Evolutionary conservation across 192 early-diverging fungal species (phyloP).

Genomic region (Geosiphon pyriformis): DNA sequence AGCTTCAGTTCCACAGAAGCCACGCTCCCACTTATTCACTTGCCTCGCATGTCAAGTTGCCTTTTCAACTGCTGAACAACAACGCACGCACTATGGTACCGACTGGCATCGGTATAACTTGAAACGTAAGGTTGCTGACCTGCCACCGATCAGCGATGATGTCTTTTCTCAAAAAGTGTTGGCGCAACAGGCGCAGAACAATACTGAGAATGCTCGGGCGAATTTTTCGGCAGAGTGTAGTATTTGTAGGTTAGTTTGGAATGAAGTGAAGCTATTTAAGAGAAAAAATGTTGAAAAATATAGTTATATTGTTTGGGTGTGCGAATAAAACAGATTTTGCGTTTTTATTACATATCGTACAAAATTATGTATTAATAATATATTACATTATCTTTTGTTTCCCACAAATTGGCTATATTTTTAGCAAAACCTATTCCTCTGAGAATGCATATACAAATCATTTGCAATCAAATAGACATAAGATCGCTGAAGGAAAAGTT

Average conservation of each 20-base stretch:
- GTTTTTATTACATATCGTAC: too few relatives aligned
- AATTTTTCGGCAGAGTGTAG: constrained; percentile 41
- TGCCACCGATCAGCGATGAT: constrained; percentile 79
- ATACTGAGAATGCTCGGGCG: constrained; percentile 35
- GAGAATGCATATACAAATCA: constrained; percentile 89
- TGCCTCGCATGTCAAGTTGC: constrained; percentile 91
- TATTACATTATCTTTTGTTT: too few relatives aligned
- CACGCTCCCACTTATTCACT: constrained; percentile 60
- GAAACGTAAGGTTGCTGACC: constrained; percentile 91
- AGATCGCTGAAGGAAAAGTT: constrained; percentile 60
- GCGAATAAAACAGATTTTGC: too few relatives aligned
- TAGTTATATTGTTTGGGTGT: too few relatives aligned
- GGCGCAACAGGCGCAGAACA: constrained; percentile 52
- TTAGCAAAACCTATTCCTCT: constrained; percentile 65
- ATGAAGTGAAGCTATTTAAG: too few relatives aligned
- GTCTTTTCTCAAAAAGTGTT: constrained; percentile 73
- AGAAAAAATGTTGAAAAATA: too few relatives aligned
- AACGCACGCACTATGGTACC: constrained; percentile 87
- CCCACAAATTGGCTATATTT: too few relatives aligned
- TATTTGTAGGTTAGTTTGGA: constrained; percentile 21
- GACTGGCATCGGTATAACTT: constrained; percentile 99
- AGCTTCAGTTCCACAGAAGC: constrained; percentile 6
- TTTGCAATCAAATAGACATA: constrained; percentile 91
- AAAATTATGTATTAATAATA: too few relatives aligned
- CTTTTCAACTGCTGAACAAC: constrained; percentile 81